Evolutionary conservation across 257 asterid genomes (phyloP), one percentile per base, ranked within the genome.

Genomic region (Nicotiana obtusifolia): DNA sequence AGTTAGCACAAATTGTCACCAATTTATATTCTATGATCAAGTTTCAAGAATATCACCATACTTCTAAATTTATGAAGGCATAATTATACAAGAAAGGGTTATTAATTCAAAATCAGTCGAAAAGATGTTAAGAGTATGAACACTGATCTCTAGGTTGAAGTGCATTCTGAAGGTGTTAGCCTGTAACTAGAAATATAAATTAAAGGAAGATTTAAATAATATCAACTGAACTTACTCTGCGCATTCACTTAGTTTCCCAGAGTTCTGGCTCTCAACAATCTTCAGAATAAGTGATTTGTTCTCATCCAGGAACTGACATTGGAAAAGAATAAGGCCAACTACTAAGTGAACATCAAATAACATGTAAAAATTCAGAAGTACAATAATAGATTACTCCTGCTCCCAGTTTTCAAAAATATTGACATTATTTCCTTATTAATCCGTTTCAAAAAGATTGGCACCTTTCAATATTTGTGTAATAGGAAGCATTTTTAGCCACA

Each of bases 221-320:
- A 10, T 49, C 16, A 7, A 13, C 64, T 81, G 31, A n/a, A 84
- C 97, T 96, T 89, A 96, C 99, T 96, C 98, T 0, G 98, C 99
- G 82, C 98, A 93, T 54, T 96, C 99, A 60, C 85, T 91, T 82
- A 94, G 83, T 89, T 94, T 96, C 37, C 99, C 99, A 0, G 97
- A 91, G 90, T 93, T 96, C 73, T 96, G 99, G 90, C 93, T 96
- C 92, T 96, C 99, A 19, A 96, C 99, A 77, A 96, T 96, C 95
- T 91, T 96, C 89, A 96, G 83, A 86, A 96, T 96, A 59, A 96
- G 89, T 5, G 99, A 94, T 84, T 96, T 96, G 92, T 96, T 96
- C 85, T 96, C 99, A 88, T 96, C 99, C 82, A 96, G 86, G 87
- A 91, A 96, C 99, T 96, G 93, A 28, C 1, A 5, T 33, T 41